Percentiles rank a stretch among this genome's conserved stretches.
Conservation (phyloP, 208 protist species). For the Leishmania major region DNA sequence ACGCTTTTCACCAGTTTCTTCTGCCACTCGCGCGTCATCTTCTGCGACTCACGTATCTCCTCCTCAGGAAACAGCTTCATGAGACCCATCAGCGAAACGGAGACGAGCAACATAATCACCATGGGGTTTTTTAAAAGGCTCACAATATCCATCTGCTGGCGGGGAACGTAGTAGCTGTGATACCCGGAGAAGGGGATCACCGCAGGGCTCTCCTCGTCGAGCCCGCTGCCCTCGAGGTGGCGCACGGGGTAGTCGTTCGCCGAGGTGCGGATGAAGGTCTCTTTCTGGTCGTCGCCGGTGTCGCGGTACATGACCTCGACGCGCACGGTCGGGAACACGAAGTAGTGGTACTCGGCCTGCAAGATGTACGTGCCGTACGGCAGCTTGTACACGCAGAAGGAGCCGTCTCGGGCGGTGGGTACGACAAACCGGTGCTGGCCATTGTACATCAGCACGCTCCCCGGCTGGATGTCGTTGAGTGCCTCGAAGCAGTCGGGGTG, state of each 20-base stretch:
- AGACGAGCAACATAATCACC: slow-evolving; percentile 83
- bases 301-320: slow-evolving; percentile 69
- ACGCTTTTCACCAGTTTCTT: slow-evolving; percentile 49
- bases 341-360: slow-evolving; percentile 82
- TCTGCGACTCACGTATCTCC: slow-evolving; percentile 67
- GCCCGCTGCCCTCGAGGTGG: slow-evolving; percentile 63
- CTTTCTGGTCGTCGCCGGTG: slow-evolving; percentile 15
- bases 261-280: slow-evolving; percentile 62
- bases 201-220: slow-evolving; percentile 69
- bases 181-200: slow-evolving; percentile 55
- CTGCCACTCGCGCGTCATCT: slow-evolving; percentile 66
- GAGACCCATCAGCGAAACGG: slow-evolving; percentile 55
- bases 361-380: slow-evolving; percentile 85
- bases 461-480: slow-evolving; percentile 68
- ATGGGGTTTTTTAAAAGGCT: slow-evolving; percentile 79
- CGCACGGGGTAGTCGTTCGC: slow-evolving; percentile 68
- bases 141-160: slow-evolving; percentile 69
- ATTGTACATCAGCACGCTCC: slow-evolving; percentile 67
- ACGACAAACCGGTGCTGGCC: slow-evolving; percentile 48
- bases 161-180: slow-evolving; percentile 78
- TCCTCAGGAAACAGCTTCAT: slow-evolving; percentile 86
- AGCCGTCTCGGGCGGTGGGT: slow-evolving; percentile 62
- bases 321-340: slow-evolving; percentile 77
- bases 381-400: slow-evolving; percentile 71
- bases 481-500: slow-evolving; percentile 45